Base-by-base conservation (phyloP, 352 stramenopile species). In the Phytopythium sindhum region DNA sequence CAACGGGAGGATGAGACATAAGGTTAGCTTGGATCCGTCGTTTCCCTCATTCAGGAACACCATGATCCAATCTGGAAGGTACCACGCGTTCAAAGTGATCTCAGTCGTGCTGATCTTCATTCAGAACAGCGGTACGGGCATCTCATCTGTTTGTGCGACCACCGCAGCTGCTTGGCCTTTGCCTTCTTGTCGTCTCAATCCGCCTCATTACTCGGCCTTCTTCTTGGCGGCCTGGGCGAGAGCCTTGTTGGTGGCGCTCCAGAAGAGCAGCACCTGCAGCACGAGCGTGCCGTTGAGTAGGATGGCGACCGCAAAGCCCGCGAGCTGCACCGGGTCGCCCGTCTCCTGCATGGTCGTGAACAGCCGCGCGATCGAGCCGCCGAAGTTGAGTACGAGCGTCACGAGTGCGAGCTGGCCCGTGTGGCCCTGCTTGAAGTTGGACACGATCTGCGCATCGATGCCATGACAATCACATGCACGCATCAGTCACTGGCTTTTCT, bases 341-440 rank as follows among this genome's bases (percentile, higher is more conserved):
- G 86, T 95, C 76, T 95, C 86, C 74, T 95, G 85, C 60, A 96
- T 68, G 19, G 87, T 95, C 24, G 88, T 96, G 69, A 96, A 96
- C 57, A 96, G 74, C 1, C 88, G 84, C 39, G 88, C 88, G 51
- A 93, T 64, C 0, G 85, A 92, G 23, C 88, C 88, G 17, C 70
- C 85, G 64, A 95, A 79, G 69, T 94, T 96, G 41, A 94, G 78
- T 67, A 94, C 67, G 44, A 94, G 71, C 51, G 88, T 96, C 53
- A 96, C 78, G 23, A 96, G 78, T 47, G 88, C 88, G 33, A 96
- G 74, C 65, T 96, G 88, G n/a, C 88, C 88, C 44, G 88, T 96
- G 72, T 96, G 88, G 14, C 86, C 85, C 63, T 96, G 86, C 63
- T 94, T 91, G 64, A 94, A 95, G 74, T 96, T 96, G 29, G 86